Base-by-base conservation (phyloP, 441 rosid genomes). In the Pelargonium fulgidum region DNA sequence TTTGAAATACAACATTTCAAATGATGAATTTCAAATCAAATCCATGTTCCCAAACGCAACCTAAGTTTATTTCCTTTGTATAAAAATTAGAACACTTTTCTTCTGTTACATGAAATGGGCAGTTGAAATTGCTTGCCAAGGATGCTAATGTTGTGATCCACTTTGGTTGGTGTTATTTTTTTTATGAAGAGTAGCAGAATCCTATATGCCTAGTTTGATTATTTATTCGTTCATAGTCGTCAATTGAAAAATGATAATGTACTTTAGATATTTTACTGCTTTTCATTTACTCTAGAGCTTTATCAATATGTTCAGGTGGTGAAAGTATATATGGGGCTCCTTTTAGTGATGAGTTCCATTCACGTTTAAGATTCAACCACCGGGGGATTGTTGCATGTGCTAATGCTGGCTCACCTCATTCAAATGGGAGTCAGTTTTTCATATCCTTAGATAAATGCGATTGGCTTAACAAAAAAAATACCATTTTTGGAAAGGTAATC, bases 401-500 rank as follows among this genome's bases (percentile, higher is more conserved):
- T 17, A 91, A 91, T 82, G 90, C 88, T 41, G 89, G 95, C 70
- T 64, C 83, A 7, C 92, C 93, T 0, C 84, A 91, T 79, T 79
- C 99, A 0, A 93, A 91, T 78, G 97, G 96, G 41, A 91, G 96
- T 72, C 97, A 91, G 76, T 93, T 93, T 78, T 93, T 93, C 73
- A 83, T 91, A 64, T 80, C 99, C 19, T 82, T 93, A 84, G 99
- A 91, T 86, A 89, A 82, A 70, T 88, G 86, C 61, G 96, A 93
- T 64, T 91, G 97, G 97, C 92, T 93, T 74, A 95, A 91, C 68
- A 66, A 70, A 56, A 84, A 91, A 76, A 85, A 88, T 58, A 93
- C 96, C 50, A 93, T 91, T 73, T 93, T 86, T 26, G 96, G 97
- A 26, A 93, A 93, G 97, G 99, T 89, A 79, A 70, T 70, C 3